phyloP scores from a whole-genome alignment of 2,329 filamentous ascomycete species.

The Chlorencoelia australis region DNA sequence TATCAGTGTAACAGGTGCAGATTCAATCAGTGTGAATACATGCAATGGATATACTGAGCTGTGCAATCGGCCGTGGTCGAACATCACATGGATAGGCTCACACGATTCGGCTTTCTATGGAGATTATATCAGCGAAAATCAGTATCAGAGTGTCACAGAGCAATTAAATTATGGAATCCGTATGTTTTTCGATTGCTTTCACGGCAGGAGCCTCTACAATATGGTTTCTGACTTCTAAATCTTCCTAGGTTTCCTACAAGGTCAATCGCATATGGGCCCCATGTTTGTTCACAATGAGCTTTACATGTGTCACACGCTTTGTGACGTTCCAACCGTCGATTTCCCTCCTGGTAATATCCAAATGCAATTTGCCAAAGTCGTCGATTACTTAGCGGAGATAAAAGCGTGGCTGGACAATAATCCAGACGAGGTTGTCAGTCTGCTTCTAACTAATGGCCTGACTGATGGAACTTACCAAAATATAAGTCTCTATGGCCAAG shows the following conservation, averaged over 20 bases:
- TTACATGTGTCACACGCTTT: background rate
- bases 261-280: background rate
- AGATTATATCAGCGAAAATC: slow-evolving; percentile 34
- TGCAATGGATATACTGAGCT: slow-evolving; percentile 66
- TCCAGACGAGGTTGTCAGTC: slow-evolving; percentile 48
- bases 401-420: slow-evolving; percentile 50
- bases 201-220: slow-evolving; percentile 41
- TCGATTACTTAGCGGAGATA: slow-evolving; percentile 43
- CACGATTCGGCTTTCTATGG: slow-evolving; percentile 44
- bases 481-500: slow-evolving; percentile 41
- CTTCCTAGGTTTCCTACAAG: slow-evolving; percentile 1
- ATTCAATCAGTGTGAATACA: too few relatives aligned
- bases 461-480: slow-evolving; percentile 45
- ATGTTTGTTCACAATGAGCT: background rate
- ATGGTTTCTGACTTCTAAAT: too few relatives aligned
- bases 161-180: slow-evolving; percentile 55
- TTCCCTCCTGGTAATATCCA: background rate
- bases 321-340: background rate
- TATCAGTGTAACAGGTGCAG: too few relatives aligned
- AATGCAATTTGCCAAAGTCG: slow-evolving; percentile 48
- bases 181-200: too few relatives aligned
- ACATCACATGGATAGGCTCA: slow-evolving; percentile 64
- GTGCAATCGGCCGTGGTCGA: slow-evolving; percentile 62
- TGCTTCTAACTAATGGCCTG: slow-evolving; percentile 57
- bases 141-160: slow-evolving; percentile 45